Evolutionary conservation across 2,329 filamentous ascomycete genomes (phyloP), one percentile per base, ranked within the genome.

Genomic region (Neopestalotiopsis rosae): DNA sequence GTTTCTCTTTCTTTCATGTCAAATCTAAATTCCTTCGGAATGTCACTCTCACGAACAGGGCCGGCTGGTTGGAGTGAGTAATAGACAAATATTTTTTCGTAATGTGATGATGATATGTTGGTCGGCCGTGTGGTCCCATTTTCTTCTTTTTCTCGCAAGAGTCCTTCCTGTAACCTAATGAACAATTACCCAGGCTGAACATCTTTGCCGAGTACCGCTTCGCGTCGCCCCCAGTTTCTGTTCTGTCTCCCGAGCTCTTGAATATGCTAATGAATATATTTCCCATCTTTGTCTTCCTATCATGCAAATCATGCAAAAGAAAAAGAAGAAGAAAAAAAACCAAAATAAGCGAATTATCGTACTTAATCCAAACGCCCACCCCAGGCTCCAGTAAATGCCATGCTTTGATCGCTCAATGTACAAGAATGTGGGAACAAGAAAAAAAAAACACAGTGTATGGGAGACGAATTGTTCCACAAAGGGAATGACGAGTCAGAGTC

Each of bases 391-490:
- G 42, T 67, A 71, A 70, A 76, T 78, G 76, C 76, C 73, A 75
- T 76, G 76, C 74, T 74, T 76, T 80, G 76, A 78, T 78, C 78
- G 78, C 76, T 80, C 74, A 76, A 77, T 80, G 77, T 80, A 80
- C 77, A 80, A 75, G 78, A 77, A 73, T 67, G 70, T 68, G 61
- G 69, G 71, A 74, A 66, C 56, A 58, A 49, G 68, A 72, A 74
- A 72, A 73, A 38, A 6, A 38, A 38, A 38, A 38, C 10, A 38
- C 10, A 38, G 49, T 68, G 71, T 71, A 70, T 68, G 73, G 6
- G 20, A 71, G 61, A 69, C 71, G 69, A 52, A 71, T 52, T n/a
- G 67, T 71, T 67, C 52, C 65, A 67, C 52, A 67, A 59, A 56
- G 32, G 65, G 38, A 61, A 56, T n/a, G 65, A 14, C 52, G 65